Percentiles rank a stretch among this genome's conserved stretches.
Conservation (phyloP, 129 eudicot genomes). For the Dittrichia graveolens region DNA sequence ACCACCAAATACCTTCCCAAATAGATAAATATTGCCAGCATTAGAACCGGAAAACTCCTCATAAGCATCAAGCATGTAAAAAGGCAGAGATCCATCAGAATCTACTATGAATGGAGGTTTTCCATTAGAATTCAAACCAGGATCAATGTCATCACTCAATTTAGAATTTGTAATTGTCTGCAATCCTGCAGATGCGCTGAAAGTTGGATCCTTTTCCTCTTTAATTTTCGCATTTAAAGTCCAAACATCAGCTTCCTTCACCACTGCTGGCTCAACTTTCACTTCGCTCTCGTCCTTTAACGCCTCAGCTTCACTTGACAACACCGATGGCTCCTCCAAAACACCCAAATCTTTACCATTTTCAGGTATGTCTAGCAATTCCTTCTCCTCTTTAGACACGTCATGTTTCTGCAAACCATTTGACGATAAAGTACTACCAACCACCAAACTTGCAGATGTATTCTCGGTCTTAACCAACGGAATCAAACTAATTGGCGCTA, state of each 20-base stretch:
- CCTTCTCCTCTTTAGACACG: constrained; percentile 29
- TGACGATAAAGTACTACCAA: constrained; percentile 5
- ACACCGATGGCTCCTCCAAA: constrained; percentile 28
- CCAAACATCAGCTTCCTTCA: constrained; percentile 46
- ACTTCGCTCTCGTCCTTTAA: constrained; percentile 36
- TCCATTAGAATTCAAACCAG: constrained; percentile 43
- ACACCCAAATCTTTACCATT: constrained; percentile 18
- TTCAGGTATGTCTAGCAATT: constrained; percentile 6
- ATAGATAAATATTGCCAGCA: constrained; percentile 81
- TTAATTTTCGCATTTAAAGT: constrained; percentile 68
- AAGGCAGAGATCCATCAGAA: constrained; percentile 79
- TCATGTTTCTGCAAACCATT: constrained; percentile 21
- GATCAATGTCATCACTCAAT: constrained; percentile 33
- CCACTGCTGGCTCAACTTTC: constrained; percentile 42
- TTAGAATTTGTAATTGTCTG: constrained; percentile 45
- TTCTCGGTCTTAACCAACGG: constrained; percentile 40
- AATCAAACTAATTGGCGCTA: constrained; percentile 1
- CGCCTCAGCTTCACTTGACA: constrained; percentile 7
- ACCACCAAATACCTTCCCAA: constrained; percentile 76
- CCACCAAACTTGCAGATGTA: constrained; percentile 21
- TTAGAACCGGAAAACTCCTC: constrained; percentile 80
- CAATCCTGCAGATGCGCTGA: constrained; percentile 79
- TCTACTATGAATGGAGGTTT: constrained; percentile 69
- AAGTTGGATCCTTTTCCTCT: constrained; percentile 57
- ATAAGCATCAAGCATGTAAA: constrained; percentile 84